Conservation (phyloP, 1,139 yeast species). For the Ogataea hybrid region DNA sequence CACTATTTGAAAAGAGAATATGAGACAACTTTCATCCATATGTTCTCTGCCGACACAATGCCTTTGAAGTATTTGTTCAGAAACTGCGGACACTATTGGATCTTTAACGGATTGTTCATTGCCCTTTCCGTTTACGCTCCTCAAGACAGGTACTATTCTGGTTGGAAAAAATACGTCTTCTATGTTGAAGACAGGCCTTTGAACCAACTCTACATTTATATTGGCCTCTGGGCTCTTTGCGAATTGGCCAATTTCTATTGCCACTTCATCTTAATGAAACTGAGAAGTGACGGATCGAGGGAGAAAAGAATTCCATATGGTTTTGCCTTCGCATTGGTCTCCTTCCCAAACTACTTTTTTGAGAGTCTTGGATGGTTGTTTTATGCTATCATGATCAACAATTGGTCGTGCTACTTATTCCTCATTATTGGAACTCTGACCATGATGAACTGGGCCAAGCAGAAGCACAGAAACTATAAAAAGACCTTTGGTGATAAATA, state of each 20-base stretch:
- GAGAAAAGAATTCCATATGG: constrained; percentile 53
- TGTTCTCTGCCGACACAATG: constrained; percentile 87
- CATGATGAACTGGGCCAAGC: constrained; percentile 78
- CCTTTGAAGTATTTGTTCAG: constrained; percentile 84
- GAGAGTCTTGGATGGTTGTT: constrained; percentile 76
- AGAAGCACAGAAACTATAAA: constrained; percentile 65
- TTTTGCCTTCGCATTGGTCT: constrained; percentile 34
- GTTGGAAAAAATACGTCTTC: constrained; percentile 31
- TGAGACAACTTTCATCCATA: constrained; percentile 82
- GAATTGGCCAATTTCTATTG: constrained; percentile 72
- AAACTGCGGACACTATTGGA: constrained; percentile 90
- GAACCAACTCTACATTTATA: constrained; percentile 30
- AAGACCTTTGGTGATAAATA: constrained; percentile 73
- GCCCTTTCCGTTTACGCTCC: constrained; percentile 74
- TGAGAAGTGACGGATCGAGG: constrained; percentile 51
- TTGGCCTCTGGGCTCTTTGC: constrained; percentile 56
- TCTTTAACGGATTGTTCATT: constrained; percentile 73
- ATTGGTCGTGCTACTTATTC: constrained; percentile 75
- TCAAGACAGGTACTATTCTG: constrained; percentile 21
- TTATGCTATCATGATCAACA: constrained; percentile 68
- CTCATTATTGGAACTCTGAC: constrained; percentile 69
- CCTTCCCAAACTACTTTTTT: constrained; percentile 83
- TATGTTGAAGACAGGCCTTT: constrained; percentile 34
- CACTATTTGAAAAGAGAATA: constrained; percentile 87
- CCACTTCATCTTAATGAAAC: constrained; percentile 58